These are phyloP conservation scores for Coemansia sp. DNA, from an alignment of 192 early-diverging fungal species.

Conservation along the genomic window DNA sequence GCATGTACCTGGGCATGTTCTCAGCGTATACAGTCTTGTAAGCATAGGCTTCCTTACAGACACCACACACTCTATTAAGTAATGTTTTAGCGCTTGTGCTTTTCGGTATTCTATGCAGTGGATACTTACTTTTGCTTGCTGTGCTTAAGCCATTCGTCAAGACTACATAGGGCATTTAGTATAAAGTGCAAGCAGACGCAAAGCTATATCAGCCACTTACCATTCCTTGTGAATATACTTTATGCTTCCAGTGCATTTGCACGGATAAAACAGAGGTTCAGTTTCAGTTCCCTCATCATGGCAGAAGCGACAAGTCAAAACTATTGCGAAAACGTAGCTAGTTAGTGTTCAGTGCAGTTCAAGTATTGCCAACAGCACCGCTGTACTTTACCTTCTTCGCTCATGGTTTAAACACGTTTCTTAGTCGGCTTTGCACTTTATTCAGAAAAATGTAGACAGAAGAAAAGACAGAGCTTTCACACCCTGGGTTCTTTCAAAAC, in stretches of 20 bases:
- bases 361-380: too few species aligned
- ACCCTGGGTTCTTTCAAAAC: too few species aligned
- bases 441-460: neutral
- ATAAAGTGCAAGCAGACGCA: neutral
- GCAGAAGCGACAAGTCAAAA: constrained; percentile 70
- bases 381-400: neutral
- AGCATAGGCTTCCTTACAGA: constrained; percentile 8
- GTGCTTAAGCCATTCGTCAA: constrained; percentile 73
- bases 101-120: too few species aligned
- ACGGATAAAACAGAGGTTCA: constrained; percentile 84
- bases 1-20: neutral
- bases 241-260: constrained; percentile 90
- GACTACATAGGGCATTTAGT: constrained; percentile 23
- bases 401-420: neutral
- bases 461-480: too few species aligned
- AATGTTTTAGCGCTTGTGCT: too few species aligned
- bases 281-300: constrained; percentile 62
- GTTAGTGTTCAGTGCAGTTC: too few species aligned
- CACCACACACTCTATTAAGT: constrained; percentile 1
- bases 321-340: neutral
- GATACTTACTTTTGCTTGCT: constrained; percentile 58
- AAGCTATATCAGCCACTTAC: neutral
- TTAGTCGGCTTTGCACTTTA: neutral
- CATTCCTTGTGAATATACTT: constrained; percentile 82
- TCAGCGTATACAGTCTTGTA: constrained; percentile 3